These are phyloP conservation scores for Ustulina deusta DNA, from an alignment of 2,329 filamentous ascomycete genomes.

Conservation along the genomic window DNA sequence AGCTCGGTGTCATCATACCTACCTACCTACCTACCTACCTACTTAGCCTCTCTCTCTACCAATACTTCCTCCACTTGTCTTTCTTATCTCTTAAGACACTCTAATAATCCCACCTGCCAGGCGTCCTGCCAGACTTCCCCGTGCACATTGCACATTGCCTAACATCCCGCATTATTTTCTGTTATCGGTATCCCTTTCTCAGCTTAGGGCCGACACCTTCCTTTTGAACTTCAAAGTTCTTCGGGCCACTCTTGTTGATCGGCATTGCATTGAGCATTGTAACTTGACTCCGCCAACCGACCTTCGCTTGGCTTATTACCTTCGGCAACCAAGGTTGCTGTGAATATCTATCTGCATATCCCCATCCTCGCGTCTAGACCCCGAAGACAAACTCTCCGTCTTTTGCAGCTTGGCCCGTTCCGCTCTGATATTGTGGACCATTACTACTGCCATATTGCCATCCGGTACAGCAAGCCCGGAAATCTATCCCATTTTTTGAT, in stretches of 20 bases:
- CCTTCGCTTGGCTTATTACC: background rate
- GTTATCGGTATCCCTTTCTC: background rate
- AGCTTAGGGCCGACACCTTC: slow-evolving; percentile 2
- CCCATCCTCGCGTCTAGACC: slow-evolving; percentile 10
- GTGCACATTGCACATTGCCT: background rate
- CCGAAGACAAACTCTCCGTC: slow-evolving; percentile 22
- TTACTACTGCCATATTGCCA: slow-evolving; percentile 23
- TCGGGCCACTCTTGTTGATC: background rate
- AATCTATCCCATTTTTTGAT: slow-evolving; percentile 29
- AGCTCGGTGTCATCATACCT: slow-evolving; percentile 24
- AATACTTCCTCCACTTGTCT: slow-evolving; percentile 1
- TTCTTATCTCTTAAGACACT: slow-evolving; percentile 26
- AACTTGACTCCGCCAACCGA: background rate
- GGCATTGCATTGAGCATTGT: slow-evolving; percentile 14
- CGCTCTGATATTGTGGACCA: slow-evolving; percentile 20
- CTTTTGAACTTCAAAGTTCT: slow-evolving; percentile 4
- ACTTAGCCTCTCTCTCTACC: too few species aligned
- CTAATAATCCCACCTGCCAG: background rate
- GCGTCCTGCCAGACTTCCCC: background rate
- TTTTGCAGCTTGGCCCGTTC: slow-evolving; percentile 28
- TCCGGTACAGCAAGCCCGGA: slow-evolving; percentile 22
- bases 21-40: too few species aligned
- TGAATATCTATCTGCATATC: slow-evolving; percentile 24
- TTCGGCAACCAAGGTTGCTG: slow-evolving; percentile 8
- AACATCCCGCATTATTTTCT: slow-evolving; percentile 6